Evolutionary conservation across 441 rosid genomes (phyloP), one percentile per base, ranked within the genome.

Genomic region (Rhodomyrtus psidioides): DNA sequence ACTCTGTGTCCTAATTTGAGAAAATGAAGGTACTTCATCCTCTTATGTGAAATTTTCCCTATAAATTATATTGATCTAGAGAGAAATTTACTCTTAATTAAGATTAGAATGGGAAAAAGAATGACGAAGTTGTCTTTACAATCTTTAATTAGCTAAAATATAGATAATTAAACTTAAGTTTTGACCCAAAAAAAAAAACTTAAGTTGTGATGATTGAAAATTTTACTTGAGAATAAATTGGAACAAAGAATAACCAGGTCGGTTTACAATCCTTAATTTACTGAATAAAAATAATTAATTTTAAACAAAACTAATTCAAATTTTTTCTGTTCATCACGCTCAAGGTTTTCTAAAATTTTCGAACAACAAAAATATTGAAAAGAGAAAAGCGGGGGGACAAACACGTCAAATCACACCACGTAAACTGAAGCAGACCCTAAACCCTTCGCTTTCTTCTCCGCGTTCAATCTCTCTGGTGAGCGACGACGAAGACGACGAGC

Each of bases 81-180:
- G 3, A 16, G 6, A 16, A 30, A 30, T 1, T 62, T 17, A 30
- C 44, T 12, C 19, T 62, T 2, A 0, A 14, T 4, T 0, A 7
- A 30, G 13, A 65, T 4, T 3, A 9, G 23, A 65, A 17, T 65
- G 46, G 2, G 23, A 9, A 0, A 65, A 65, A 0, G 3, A 2
- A 34, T 19, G 34, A 57, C 1, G 26, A 57, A 57, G 28, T 26
- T 26, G 16, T 5, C 60, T 26, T 12, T 57, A 26, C 16, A 57
- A 5, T 26, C 7, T 27, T 57, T 12, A 26, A 57, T 26, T 57
- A 12, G 12, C 7, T 5, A 57, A 57, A 57, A 2, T 57, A 26
- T 57, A 12, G 15, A 57, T 12, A 7, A 57, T 26, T 57, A 12
- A 57, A 26, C 12, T 57, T 57, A 57, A 46, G 13, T 12, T 7